phyloP scores from a whole-genome alignment of 495 filamentous ascomycete species.

The Astrocystis sublimbata region DNA sequence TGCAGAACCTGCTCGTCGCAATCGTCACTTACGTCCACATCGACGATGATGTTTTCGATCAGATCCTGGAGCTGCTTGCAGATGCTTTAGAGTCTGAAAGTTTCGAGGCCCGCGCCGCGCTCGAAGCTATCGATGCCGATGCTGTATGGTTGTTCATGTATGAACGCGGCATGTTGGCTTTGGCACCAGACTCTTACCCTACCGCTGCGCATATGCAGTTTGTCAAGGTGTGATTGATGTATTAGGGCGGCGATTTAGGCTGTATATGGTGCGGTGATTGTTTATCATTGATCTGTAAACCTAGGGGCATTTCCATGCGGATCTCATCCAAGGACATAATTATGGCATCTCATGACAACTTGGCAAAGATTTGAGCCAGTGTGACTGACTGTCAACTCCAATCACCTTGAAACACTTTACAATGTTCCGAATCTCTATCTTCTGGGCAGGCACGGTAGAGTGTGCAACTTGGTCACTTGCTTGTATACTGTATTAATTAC shows the following conservation, averaged over 20 bases:
- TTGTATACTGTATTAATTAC: no score
- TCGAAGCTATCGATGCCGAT: constrained; percentile 66
- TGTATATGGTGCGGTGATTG: background rate
- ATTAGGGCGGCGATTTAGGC: background rate
- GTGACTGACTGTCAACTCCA: no score
- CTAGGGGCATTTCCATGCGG: no score
- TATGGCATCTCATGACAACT: no score
- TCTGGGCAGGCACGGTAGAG: no score
- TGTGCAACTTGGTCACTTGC: no score
- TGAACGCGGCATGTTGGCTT: constrained; percentile 34
- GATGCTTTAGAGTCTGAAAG: constrained; percentile 50
- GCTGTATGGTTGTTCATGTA: constrained; percentile 68
- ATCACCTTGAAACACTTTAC: no score
- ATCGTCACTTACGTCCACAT: constrained; percentile 60
- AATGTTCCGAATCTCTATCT: no score
- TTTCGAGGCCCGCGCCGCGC: constrained; percentile 50
- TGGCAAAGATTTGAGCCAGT: no score
- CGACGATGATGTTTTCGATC: constrained; percentile 66
- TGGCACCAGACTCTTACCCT: background rate
- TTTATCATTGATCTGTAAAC: background rate
- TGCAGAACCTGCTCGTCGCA: constrained; percentile 52
- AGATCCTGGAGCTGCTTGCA: constrained; percentile 61
- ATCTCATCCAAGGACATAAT: no score
- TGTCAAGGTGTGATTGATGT: constrained; percentile 4
- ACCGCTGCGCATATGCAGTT: constrained; percentile 3